phyloP scores from a whole-genome alignment of 345 rosid species.

The Gossypium ekmanianum region DNA sequence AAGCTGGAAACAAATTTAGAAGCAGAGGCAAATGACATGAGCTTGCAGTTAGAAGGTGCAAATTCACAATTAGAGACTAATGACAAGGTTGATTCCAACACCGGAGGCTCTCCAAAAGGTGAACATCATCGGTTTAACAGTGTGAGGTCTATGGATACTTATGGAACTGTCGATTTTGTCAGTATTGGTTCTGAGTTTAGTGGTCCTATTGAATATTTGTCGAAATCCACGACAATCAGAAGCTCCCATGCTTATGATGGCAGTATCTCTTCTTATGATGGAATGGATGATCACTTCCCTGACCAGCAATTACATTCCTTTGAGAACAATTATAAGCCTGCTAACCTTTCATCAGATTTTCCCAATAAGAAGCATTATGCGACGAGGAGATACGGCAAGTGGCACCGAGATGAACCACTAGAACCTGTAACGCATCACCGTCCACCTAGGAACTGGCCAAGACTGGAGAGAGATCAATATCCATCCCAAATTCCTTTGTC shows the following conservation, averaged over 20 bases:
- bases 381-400: slow-evolving; percentile 23
- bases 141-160: slow-evolving; percentile 32
- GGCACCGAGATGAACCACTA: slow-evolving; percentile 33
- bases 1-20: slow-evolving; percentile 20
- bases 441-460: slow-evolving; percentile 35
- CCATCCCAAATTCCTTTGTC: slow-evolving; percentile 33
- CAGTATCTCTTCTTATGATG: slow-evolving; percentile 68
- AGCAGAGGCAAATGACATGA: slow-evolving; percentile 22
- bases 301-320: slow-evolving; percentile 25
- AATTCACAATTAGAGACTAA: slow-evolving; percentile 19
- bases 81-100: slow-evolving; percentile 16
- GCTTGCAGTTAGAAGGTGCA: slow-evolving; percentile 18
- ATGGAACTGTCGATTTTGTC: slow-evolving; percentile 29
- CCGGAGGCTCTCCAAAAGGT: slow-evolving; percentile 18
- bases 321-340: slow-evolving; percentile 27
- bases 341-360: slow-evolving; percentile 28
- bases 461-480: slow-evolving; percentile 39
- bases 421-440: slow-evolving; percentile 34
- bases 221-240: slow-evolving; percentile 43
- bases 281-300: slow-evolving; percentile 47
- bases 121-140: slow-evolving; percentile 4
- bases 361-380: slow-evolving; percentile 30
- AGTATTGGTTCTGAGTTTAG: slow-evolving; percentile 48
- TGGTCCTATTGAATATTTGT: slow-evolving; percentile 25
- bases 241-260: slow-evolving; percentile 65